Conservation (phyloP, 768 basidiomycete species). For the Crucibulum laeve region DNA sequence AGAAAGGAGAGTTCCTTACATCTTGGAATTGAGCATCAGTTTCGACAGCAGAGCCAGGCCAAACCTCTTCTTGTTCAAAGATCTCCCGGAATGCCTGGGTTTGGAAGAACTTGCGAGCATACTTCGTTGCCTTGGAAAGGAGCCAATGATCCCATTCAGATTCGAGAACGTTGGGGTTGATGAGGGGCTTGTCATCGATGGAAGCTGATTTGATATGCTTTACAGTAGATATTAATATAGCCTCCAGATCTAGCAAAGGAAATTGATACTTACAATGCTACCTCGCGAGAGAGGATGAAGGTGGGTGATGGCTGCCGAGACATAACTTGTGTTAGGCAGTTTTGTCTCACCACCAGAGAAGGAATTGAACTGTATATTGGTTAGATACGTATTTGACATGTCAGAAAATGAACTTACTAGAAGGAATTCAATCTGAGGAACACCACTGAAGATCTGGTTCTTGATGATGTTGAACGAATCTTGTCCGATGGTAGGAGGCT, state of each 20-base stretch:
- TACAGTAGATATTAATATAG: not conserved
- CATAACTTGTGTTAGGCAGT: slow-evolving; percentile 24
- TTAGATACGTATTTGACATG: not conserved
- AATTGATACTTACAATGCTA: slow-evolving; percentile 19
- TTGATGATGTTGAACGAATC: slow-evolving; percentile 22
- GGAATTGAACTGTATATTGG: slow-evolving; percentile 23
- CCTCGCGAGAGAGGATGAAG: slow-evolving; percentile 46
- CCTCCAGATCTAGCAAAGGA: not conserved
- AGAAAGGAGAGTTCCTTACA: slow-evolving; percentile 6
- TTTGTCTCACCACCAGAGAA: slow-evolving; percentile 23
- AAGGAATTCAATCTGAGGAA: slow-evolving; percentile 24
- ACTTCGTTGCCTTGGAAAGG: slow-evolving; percentile 24
- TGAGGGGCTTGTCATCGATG: slow-evolving; percentile 21
- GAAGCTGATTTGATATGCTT: slow-evolving; percentile 19
- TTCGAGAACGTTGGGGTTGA: slow-evolving; percentile 23
- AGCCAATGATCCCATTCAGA: slow-evolving; percentile 28
- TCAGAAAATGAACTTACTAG: slow-evolving; percentile 14
- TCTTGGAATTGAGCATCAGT: slow-evolving; percentile 20
- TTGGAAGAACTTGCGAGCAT: slow-evolving; percentile 24
- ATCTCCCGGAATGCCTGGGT: slow-evolving; percentile 23
- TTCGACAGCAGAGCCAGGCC: slow-evolving; percentile 18
- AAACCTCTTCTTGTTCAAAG: slow-evolving; percentile 22
- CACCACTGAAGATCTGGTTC: slow-evolving; percentile 17
- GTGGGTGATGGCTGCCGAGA: slow-evolving; percentile 28
- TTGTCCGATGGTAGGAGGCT: slow-evolving; percentile 22